Evolutionary conservation across 495 filamentous ascomycete genomes (phyloP).

Genomic region (Elasticomyces elasticus): DNA sequence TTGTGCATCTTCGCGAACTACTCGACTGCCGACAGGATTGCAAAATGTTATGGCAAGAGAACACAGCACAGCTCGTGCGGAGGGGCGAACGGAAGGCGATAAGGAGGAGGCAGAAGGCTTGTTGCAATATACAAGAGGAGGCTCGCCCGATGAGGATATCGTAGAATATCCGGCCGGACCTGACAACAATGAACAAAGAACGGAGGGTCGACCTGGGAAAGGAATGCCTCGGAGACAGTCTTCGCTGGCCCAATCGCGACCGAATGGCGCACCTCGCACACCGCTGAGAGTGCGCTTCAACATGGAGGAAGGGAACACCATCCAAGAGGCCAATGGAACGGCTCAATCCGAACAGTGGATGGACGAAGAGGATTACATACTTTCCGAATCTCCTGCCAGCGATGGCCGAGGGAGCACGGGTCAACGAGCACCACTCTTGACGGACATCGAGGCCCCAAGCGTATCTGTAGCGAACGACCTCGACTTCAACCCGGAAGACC

Average conservation of each 20-base stretch:
- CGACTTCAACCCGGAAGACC: constrained; percentile 50
- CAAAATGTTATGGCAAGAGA: constrained; percentile 22
- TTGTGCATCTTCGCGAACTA: neutral
- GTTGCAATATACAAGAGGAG: constrained; percentile 14
- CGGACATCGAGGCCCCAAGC: constrained; percentile 76
- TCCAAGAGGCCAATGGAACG: constrained; percentile 33
- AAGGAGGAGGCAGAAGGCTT: constrained; percentile 15
- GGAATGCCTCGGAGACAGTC: constrained; percentile 25
- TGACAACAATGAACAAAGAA: neutral
- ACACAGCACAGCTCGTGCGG: constrained; percentile 10
- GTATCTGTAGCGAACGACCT: constrained; percentile 60
- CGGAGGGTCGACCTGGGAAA: neutral
- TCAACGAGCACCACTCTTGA: constrained; percentile 65
- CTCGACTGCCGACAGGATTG: neutral
- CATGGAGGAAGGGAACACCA: constrained; percentile 39
- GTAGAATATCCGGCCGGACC: neutral
- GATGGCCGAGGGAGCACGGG: constrained; percentile 25
- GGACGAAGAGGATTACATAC: constrained; percentile 48
- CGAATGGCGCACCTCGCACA: constrained; percentile 57
- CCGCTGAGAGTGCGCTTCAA: constrained; percentile 84
- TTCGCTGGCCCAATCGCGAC: constrained; percentile 31
- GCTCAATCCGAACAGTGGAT: constrained; percentile 37
- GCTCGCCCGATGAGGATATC: constrained; percentile 12
- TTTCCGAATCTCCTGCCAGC: constrained; percentile 23
- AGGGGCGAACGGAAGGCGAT: constrained; percentile 5